Evolutionary conservation across 2,329 filamentous ascomycete species (phyloP), one percentile per base, ranked within the genome.

Genomic region (Fusarium bulbicola): DNA sequence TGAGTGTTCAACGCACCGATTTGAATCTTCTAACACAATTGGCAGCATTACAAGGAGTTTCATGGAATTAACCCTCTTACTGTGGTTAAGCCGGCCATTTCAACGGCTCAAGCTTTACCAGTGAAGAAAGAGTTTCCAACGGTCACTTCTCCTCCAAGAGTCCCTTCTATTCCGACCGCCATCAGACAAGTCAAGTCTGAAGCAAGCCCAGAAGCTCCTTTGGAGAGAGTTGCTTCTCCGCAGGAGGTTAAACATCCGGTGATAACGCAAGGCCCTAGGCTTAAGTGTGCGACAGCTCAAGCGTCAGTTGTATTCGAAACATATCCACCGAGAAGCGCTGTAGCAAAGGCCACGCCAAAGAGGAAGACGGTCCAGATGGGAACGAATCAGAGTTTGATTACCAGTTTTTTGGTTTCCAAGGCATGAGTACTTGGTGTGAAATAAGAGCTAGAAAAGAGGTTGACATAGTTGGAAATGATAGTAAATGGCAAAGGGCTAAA

Each of bases 221-320:
- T 50, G 4, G 4, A 34, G 4, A 20, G 2, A 7, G 8, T 14
- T 24, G 16, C n/a, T 50, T 24, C 47, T 18, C 46, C 28, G 0
- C 32, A 18, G 6, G 21, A 4, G 12, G 2, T 24, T 4, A 50
- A 34, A 0, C 2, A 7, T 34, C 0, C 4, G 0, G 0, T 24
- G 21, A 24, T 2, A 34, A 14, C 8, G 3, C 12, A 50, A 18
- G 21, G 21, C 8, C 16, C 6, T 7, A 21, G 21, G 3, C 1
- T 34, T 10, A 24, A 32, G 2, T 50, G 15, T 1, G 30, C 12
- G 4, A 20, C 30, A 7, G 30, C 47, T 24, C 21, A 32, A 7
- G 1, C 47, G 1, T 34, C 30, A 2, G 11, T 6, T 5, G 1
- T 20, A 14, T 50, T 34, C 3, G 30, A 50, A 6, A 24, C 30